Evolutionary conservation across 2,329 filamentous ascomycete genomes (phyloP).

Genomic region (Parascedosporium putredinis): DNA sequence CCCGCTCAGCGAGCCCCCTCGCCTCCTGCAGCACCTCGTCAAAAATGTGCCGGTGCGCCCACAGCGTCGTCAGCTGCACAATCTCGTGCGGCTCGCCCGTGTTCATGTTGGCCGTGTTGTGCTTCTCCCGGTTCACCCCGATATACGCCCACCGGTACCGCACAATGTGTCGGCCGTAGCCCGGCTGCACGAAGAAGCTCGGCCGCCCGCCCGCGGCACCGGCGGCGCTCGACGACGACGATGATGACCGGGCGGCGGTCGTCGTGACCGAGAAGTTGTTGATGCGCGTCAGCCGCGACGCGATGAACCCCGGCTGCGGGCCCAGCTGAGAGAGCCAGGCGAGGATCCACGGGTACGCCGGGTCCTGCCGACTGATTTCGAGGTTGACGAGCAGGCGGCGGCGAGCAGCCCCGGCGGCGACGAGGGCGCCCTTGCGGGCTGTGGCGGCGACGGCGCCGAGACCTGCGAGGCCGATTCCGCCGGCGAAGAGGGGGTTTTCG

Average conservation of each 20-base stretch:
- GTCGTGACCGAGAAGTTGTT: conserved; percentile 50
- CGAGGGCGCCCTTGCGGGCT: conserved; percentile 65
- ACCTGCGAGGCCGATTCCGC: conserved; percentile 82
- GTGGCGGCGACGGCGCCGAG: conserved; percentile 74
- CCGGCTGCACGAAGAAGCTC: conserved; percentile 80
- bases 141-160: conserved; percentile 83
- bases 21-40: conserved; percentile 84
- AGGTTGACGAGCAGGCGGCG: conserved; percentile 86
- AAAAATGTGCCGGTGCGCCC: conserved; percentile 80
- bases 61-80: conserved; percentile 82
- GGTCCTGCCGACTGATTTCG: conserved; percentile 89
- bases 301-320: conserved; percentile 62
- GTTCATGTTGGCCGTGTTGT: conserved; percentile 67
- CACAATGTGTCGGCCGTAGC: conserved; percentile 79
- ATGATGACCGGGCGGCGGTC: no score
- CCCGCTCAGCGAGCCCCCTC: conserved; percentile 65
- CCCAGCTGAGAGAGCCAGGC: conserved; percentile 85
- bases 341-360: conserved; percentile 87
- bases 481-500: conserved; percentile 53
- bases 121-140: conserved; percentile 75
- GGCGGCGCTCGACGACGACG: conserved; percentile 37
- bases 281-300: conserved; percentile 46
- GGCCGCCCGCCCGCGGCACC: conserved; percentile 53
- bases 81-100: conserved; percentile 92
- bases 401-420: conserved; percentile 63